Percentiles rank a stretch among this genome's conserved stretches.
Evolutionary conservation across 225 moss, liverwort and hornwort genomes (phyloP).

Genomic region (Pleurozium schreberi): DNA sequence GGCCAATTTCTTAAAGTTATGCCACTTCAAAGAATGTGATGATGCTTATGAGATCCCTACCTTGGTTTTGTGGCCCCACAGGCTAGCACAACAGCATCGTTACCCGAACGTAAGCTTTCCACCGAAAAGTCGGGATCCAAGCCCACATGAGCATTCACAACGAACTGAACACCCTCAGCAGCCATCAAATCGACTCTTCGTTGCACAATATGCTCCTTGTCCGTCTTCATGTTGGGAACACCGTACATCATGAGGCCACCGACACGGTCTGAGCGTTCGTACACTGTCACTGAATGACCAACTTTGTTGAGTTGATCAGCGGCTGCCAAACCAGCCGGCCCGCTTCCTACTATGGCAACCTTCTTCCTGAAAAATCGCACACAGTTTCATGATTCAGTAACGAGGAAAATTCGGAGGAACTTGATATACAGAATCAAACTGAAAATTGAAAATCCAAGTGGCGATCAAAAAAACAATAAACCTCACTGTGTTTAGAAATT

Average conservation of each 20-base stretch:
- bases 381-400: background rate
- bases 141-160: conserved; percentile 76
- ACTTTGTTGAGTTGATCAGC: conserved; percentile 80
- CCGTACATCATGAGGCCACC: conserved; percentile 97
- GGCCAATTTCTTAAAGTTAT: background rate
- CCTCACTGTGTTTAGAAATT: background rate
- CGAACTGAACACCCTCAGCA: conserved; percentile 61
- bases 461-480: background rate
- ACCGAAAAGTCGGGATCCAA: conserved; percentile 49
- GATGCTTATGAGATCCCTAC: background rate
- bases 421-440: background rate
- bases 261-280: conserved; percentile 70
- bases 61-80: conserved; percentile 82
- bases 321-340: conserved; percentile 81
- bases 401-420: background rate
- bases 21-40: no score
- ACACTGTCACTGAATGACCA: conserved; percentile 69
- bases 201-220: conserved; percentile 67
- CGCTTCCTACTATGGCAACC: conserved; percentile 73
- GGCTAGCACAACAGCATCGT: conserved; percentile 61
- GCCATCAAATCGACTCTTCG: conserved; percentile 71
- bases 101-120: conserved; percentile 37
- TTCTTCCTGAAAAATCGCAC: conserved; percentile 47
- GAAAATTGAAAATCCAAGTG: background rate
- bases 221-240: conserved; percentile 90